A percentile compares a stretch with the other conserved stretches of the same genome.
These are phyloP conservation scores for Nadsonia commutata DNA, from an alignment of 1,139 yeast genomes.

Conservation along the genomic window DNA sequence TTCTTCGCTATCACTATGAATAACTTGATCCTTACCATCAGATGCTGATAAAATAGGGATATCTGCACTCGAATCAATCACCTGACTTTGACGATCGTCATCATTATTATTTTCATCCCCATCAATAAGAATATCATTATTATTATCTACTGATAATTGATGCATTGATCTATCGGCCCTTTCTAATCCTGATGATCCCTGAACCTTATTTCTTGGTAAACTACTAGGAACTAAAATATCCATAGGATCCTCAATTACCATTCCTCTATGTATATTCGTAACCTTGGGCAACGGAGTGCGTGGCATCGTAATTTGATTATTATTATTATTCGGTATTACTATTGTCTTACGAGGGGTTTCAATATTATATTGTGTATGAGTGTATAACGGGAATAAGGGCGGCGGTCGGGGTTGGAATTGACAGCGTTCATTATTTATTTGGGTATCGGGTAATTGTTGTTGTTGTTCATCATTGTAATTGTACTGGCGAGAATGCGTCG, in stretches of 20 bases:
- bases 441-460: not conserved
- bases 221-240: not conserved
- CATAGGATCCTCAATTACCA: not conserved
- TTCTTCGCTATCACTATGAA: not conserved
- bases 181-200: too few relatives aligned
- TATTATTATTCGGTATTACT: too few relatives aligned
- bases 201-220: too few relatives aligned
- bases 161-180: too few relatives aligned
- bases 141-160: too few relatives aligned
- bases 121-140: not conserved
- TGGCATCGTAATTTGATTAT: not conserved
- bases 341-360: not conserved
- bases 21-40: not conserved
- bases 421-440: not conserved
- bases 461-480: not conserved
- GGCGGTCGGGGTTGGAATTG: not conserved
- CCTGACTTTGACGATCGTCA: not conserved
- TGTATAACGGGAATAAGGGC: not conserved
- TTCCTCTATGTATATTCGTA: not conserved
- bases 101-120: not conserved
- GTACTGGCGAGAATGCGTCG: not conserved
- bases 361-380: not conserved
- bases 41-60: too few relatives aligned
- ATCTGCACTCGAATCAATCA: not conserved
- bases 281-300: not conserved